A percentile compares a stretch with the other conserved stretches of the same genome.
phyloP scores from a whole-genome alignment of 1,284 basidiomycete species.

The Ganoderma meredithae region DNA sequence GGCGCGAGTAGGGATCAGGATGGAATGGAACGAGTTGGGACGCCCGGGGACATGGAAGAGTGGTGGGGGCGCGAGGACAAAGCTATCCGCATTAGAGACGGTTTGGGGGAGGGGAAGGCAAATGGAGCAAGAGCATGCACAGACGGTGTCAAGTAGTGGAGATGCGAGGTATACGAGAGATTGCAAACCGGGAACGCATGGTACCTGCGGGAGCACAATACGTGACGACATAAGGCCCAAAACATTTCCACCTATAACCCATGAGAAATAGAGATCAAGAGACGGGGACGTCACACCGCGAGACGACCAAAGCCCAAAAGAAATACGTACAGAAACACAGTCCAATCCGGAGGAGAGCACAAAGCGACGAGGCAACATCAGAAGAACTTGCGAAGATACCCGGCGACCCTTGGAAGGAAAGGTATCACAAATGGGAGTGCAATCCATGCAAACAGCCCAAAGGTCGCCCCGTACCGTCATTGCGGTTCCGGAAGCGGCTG shows the following conservation, averaged over 20 bases:
- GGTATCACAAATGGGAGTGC: conserved; percentile 52
- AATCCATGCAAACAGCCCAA: conserved; percentile 56
- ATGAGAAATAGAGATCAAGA: conserved; percentile 22
- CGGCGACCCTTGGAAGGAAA: conserved; percentile 67
- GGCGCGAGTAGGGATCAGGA: background rate
- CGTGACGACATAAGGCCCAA: conserved; percentile 10
- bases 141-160: conserved; percentile 26
- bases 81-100: background rate
- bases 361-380: conserved; percentile 33
- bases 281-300: conserved; percentile 26
- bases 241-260: conserved; percentile 23
- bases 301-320: conserved; percentile 35
- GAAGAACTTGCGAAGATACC: conserved; percentile 53
- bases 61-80: background rate
- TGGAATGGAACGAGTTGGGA: background rate
- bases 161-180: conserved; percentile 28
- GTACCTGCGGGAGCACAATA: conserved; percentile 11
- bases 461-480: conserved; percentile 69
- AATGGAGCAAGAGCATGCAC: conserved; percentile 10
- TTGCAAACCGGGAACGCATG: conserved; percentile 17
- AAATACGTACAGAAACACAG: conserved; percentile 3
- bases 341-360: conserved; percentile 13
- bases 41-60: background rate
- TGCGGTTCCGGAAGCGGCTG: conserved; percentile 32
- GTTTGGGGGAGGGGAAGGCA: background rate